phyloP scores from a whole-genome alignment of 2,329 filamentous ascomycete species.

The Epichloe sylvatica region DNA sequence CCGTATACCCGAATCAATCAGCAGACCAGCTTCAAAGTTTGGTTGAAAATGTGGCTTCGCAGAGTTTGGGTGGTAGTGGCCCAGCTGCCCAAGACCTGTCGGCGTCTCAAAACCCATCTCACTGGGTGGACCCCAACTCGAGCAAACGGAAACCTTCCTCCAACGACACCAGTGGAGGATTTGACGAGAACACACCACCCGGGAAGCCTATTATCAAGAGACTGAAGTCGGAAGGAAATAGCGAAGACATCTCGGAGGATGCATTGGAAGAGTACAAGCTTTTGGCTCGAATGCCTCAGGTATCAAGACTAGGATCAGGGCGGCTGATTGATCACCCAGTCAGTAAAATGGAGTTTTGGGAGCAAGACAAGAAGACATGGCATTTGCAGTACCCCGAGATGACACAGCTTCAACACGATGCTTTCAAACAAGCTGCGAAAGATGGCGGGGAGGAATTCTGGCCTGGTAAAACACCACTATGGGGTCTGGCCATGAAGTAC shows the following conservation, averaged over 20 bases:
- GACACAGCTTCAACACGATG: conserved; percentile 44
- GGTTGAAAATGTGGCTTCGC: conserved; percentile 38
- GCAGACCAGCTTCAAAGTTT: conserved; percentile 36
- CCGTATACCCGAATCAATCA: conserved; percentile 30
- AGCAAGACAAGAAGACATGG: conserved; percentile 39
- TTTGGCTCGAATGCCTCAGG: conserved; percentile 34
- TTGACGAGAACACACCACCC: conserved; percentile 22
- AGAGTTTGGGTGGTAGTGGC: conserved; percentile 39
- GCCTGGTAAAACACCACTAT: conserved; percentile 36
- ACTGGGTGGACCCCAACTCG: conserved; percentile 26
- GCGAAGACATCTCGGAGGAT: conserved; percentile 21
- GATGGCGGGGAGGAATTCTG: conserved; percentile 38
- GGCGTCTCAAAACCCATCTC: conserved; percentile 12
- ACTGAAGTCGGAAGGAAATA: conserved; percentile 35
- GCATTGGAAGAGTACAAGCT: conserved; percentile 31
- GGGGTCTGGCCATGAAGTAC: conserved; percentile 43
- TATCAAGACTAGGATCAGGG: conserved; percentile 34
- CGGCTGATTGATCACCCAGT: conserved; percentile 45
- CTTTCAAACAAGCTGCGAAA: conserved; percentile 38
- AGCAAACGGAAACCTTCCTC: conserved; percentile 43
- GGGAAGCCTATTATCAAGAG: conserved; percentile 40
- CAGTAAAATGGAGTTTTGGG: conserved; percentile 45
- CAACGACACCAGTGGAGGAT: conserved; percentile 38
- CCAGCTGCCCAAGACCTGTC: conserved; percentile 8
- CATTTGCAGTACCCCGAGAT: conserved; percentile 51